Evolutionary conservation across 306 rosid species (phyloP), one percentile per base, ranked within the genome.

Genomic region (Casuarina glauca): DNA sequence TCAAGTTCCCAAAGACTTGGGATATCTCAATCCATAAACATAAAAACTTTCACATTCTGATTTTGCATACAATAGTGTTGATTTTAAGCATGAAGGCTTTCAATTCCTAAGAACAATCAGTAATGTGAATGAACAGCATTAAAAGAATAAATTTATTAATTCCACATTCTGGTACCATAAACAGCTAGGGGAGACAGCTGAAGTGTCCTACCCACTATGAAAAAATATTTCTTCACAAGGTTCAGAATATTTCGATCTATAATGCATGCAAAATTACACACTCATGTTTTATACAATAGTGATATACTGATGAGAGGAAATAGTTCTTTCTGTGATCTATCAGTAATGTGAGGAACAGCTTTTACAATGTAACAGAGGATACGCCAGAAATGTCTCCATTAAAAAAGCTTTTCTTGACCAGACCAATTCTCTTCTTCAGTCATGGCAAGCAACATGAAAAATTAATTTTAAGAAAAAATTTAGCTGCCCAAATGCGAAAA

Each of bases 51-150:
- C 63, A 20, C 11, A 7, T 57, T 20, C 38, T 57, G 2, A 57
- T 13, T 63, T 63, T 0, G 12, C 7, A 63, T 38, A 63, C 16
- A 63, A 38, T 38, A 63, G 46, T 6, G 38, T 13, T 63, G 11
- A 63, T 46, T 36, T 16, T 11, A 2, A 36, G 45, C 36, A 45
- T 9, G 38, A 63, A 38, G 38, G 16, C n/a, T 63, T 63, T 36
- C 13, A 63, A 39, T 38, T 39, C 38, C 11, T 38, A 38, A 15
- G 69, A 36, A 2, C n/a, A 44, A 36, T 38, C 69, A 38, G 10
- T 63, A 63, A 62, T 62, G 35, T 9, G 69, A 62, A 62, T 35
- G 44, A 62, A 62, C 43, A 62, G 41, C 69, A 43, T 62, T 10
- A 63, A 63, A 36, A 16, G 44, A 63, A 35, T 26, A 26, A 63